These are phyloP conservation scores for Kingdonia uniflora DNA, from an alignment of 164 flowering plant genomes.

Conservation along the genomic window DNA sequence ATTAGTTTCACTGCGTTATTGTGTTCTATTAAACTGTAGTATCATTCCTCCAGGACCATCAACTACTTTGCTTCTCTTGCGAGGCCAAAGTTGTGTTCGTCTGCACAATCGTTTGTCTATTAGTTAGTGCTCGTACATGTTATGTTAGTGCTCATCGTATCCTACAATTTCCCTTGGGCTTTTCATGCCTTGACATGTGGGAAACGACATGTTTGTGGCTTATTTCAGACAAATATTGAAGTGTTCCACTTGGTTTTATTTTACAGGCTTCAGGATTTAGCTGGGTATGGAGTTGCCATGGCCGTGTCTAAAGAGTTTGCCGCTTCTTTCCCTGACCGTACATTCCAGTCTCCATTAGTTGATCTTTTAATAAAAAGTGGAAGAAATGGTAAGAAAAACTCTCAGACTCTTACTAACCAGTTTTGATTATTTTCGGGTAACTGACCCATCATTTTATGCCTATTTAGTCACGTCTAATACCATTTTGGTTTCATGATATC, in stretches of 20 bases:
- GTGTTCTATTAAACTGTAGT: too few relatives aligned
- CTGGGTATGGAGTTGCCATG: slow-evolving; percentile 81
- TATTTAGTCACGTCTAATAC: neutral
- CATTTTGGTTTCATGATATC: neutral
- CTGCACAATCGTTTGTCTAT: too few relatives aligned
- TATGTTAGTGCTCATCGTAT: too few relatives aligned
- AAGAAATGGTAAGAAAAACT: slow-evolving; percentile 85
- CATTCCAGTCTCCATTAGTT: slow-evolving; percentile 50
- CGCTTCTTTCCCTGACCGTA: slow-evolving; percentile 55
- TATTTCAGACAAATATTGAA: neutral
- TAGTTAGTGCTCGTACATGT: too few relatives aligned
- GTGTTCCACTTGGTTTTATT: slow-evolving; percentile 1
- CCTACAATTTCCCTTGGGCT: too few relatives aligned
- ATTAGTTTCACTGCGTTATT: too few relatives aligned
- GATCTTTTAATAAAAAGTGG: slow-evolving; percentile 70
- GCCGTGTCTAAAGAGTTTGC: slow-evolving; percentile 49
- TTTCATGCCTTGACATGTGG: too few relatives aligned
- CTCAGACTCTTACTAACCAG: neutral
- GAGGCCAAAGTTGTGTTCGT: too few relatives aligned
- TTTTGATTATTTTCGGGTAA: too few relatives aligned
- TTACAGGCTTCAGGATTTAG: slow-evolving; percentile 79
- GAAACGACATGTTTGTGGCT: too few relatives aligned
- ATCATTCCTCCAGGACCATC: too few relatives aligned
- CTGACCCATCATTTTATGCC: neutral
- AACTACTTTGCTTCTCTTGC: too few relatives aligned